A percentile compares a stretch with the other conserved stretches of the same genome.
Evolutionary conservation across 257 asterid genomes (phyloP).

Genomic region (Galeopsis tetrahit): DNA sequence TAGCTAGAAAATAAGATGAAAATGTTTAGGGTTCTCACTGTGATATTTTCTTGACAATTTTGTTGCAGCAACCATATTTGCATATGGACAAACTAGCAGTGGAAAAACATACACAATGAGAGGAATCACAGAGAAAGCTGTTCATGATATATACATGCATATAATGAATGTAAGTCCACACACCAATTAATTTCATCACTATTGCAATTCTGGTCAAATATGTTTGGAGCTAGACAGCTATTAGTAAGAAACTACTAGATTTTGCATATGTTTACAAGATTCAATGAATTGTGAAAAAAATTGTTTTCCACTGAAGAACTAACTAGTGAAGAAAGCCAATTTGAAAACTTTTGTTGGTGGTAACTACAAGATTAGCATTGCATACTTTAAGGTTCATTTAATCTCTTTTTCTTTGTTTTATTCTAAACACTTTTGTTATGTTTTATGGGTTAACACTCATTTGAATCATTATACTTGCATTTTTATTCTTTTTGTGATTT

Average conservation of each 20-base stretch:
- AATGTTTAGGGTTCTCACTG: conserved; percentile 16
- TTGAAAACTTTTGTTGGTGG: conserved; percentile 14
- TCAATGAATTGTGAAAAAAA: background rate
- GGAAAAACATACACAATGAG: conserved; percentile 96
- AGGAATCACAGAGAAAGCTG: conserved; percentile 93
- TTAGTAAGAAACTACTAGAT: background rate
- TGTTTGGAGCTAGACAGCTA: conserved; percentile 5
- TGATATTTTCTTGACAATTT: conserved; percentile 25
- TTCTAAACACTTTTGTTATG: background rate
- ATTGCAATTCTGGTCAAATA: background rate
- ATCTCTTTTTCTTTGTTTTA: background rate
- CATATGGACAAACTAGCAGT: conserved; percentile 97
- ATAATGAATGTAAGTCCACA: conserved; percentile 73
- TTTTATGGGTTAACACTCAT: background rate
- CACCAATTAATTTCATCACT: conserved; percentile 1
- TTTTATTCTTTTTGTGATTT: background rate
- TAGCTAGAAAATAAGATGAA: conserved; percentile 1
- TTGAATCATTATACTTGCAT: conserved; percentile 5
- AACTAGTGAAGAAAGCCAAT: conserved; percentile 13
- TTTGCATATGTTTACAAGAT: background rate
- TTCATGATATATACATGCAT: conserved; percentile 82
- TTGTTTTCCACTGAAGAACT: background rate
- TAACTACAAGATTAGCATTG: background rate
- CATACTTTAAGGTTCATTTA: background rate
- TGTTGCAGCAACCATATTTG: conserved; percentile 92